Evolutionary conservation across 768 basidiomycete species (phyloP).

Genomic region (Hericium erinaceus): DNA sequence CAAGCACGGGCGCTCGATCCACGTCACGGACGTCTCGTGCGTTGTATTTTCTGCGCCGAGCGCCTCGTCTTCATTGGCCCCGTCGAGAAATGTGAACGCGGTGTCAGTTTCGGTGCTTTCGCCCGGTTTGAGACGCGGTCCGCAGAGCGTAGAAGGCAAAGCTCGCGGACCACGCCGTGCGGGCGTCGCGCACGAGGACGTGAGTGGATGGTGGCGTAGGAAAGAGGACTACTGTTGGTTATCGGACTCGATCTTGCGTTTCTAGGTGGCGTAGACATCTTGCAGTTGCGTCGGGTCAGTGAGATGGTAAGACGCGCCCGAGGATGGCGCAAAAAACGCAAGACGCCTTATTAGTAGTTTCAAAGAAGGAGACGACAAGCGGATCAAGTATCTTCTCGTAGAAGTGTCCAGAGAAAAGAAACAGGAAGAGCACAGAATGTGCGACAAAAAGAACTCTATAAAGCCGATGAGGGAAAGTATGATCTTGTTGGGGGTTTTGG

Average conservation of each 20-base stretch:
- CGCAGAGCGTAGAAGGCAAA: conserved; percentile 5
- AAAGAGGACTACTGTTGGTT: conserved; percentile 17
- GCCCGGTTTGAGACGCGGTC: neutral
- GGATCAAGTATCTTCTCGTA: conserved; percentile 28
- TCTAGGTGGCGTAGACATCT: conserved; percentile 25
- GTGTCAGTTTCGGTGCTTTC: conserved; percentile 20
- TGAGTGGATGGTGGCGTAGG: conserved; percentile 17
- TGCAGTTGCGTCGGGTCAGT: conserved; percentile 12
- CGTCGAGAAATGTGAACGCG: conserved; percentile 30
- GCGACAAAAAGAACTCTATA: conserved; percentile 24
- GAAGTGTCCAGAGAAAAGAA: conserved; percentile 26
- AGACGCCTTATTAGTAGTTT: conserved; percentile 27
- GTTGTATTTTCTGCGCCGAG: no score
- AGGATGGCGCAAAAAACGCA: conserved; percentile 27
- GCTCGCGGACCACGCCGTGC: conserved; percentile 17
- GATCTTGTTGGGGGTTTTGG: no score
- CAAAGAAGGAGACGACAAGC: conserved; percentile 27
- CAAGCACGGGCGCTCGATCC: conserved; percentile 32
- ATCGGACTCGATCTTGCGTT: conserved; percentile 14
- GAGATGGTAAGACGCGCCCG: conserved; percentile 15
- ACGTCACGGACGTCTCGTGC: conserved; percentile 13
- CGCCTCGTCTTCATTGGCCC: neutral
- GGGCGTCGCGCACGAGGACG: conserved; percentile 13
- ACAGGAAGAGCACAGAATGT: conserved; percentile 25
- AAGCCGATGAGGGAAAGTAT: conserved; percentile 19